Percentiles rank a stretch among this genome's conserved stretches.
phyloP scores from a whole-genome alignment of 768 basidiomycete species.

The Leucocoprinus birnbaumii region DNA sequence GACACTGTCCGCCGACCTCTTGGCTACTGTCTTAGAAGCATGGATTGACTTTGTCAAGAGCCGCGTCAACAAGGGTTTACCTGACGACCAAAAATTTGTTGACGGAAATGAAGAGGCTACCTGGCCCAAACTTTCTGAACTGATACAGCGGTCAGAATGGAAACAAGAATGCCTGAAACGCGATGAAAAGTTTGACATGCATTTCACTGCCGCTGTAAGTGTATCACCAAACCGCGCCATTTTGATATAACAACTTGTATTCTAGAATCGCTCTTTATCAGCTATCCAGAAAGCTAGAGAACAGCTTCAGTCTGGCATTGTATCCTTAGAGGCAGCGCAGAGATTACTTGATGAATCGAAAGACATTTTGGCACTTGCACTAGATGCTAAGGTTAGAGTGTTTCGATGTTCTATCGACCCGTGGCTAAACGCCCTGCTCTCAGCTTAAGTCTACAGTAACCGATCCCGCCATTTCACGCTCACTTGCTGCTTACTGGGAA shows the following conservation, averaged over 20 bases:
- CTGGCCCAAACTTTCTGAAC: conserved; percentile 56
- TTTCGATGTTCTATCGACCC: neutral
- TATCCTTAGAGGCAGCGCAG: conserved; percentile 41
- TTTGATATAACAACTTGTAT: conserved; percentile 14
- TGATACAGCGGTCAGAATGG: conserved; percentile 57
- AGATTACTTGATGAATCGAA: conserved; percentile 68
- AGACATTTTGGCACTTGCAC: conserved; percentile 68
- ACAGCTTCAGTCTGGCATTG: conserved; percentile 37
- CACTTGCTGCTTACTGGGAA: conserved; percentile 88
- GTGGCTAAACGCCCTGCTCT: conserved; percentile 9
- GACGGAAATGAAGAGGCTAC: conserved; percentile 45
- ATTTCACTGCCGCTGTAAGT: conserved; percentile 76
- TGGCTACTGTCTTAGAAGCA: conserved; percentile 54
- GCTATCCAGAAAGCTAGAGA: conserved; percentile 53
- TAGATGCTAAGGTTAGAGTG: conserved; percentile 70
- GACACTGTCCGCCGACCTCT: conserved; percentile 52
- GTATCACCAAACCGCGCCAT: conserved; percentile 13
- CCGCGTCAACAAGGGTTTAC: conserved; percentile 64
- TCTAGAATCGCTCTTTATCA: conserved; percentile 44
- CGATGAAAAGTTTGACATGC: conserved; percentile 93
- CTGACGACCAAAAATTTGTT: conserved; percentile 41
- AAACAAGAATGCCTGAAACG: conserved; percentile 67
- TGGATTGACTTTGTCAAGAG: conserved; percentile 65
- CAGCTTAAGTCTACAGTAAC: conserved; percentile 80
- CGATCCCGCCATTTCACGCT: conserved; percentile 82